Percentiles rank a stretch among this genome's conserved stretches.
Evolutionary conservation across 371 early-diverging fungal species (phyloP).

Genomic region (Mucor saturninus): DNA sequence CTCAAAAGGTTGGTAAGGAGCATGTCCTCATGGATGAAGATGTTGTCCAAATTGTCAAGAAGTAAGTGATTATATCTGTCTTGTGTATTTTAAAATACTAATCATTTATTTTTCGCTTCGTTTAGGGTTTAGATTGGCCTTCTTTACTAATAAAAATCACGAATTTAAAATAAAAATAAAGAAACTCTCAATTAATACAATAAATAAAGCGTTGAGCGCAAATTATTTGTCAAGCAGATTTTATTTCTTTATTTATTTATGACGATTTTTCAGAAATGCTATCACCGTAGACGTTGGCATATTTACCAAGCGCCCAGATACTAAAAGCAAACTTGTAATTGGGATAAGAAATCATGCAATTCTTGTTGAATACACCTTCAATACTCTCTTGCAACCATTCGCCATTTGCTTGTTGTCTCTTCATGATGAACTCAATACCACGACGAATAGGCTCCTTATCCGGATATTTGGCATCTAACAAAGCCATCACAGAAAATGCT

Average conservation of each 20-base stretch:
- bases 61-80: slow-evolving; percentile 20
- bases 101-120: not conserved
- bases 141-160: slow-evolving; percentile 2
- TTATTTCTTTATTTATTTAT: slow-evolving; percentile 3
- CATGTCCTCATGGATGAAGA: slow-evolving; percentile 97
- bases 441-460: slow-evolving; percentile 73
- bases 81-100: not conserved
- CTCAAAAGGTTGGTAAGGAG: slow-evolving; percentile 99
- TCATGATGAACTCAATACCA: slow-evolving; percentile 84
- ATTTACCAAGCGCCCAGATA: slow-evolving; percentile 95
- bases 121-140: slow-evolving; percentile 18
- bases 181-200: slow-evolving; percentile 3
- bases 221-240: not conserved
- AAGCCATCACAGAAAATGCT: slow-evolving; percentile 83
- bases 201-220: not conserved
- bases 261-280: slow-evolving; percentile 15
- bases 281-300: slow-evolving; percentile 73
- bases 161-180: not conserved
- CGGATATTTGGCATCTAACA: slow-evolving; percentile 91
- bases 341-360: slow-evolving; percentile 91
- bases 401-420: slow-evolving; percentile 86
- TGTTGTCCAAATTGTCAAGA: slow-evolving; percentile 98
- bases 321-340: slow-evolving; percentile 95
- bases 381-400: slow-evolving; percentile 96
- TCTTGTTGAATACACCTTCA: slow-evolving; percentile 98